phyloP scores from a whole-genome alignment of 495 filamentous ascomycete genomes.

The Amphirosellinia nigrospora region DNA sequence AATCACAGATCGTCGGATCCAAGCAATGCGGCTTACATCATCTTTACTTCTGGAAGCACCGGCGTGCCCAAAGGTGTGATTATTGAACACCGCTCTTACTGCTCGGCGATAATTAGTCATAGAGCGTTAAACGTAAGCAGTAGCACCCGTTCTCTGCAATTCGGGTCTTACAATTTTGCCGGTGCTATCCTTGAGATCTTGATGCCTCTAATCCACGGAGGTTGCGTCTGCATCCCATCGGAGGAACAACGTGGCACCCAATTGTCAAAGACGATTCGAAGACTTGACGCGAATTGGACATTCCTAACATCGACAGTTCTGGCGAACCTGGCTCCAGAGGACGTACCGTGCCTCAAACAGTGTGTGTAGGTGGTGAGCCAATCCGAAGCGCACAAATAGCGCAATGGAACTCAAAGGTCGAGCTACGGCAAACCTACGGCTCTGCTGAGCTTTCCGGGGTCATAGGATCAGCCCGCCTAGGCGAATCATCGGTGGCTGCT shows the following conservation, averaged over 20 bases:
- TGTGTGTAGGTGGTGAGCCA: conserved; percentile 39
- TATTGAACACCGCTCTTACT: conserved; percentile 33
- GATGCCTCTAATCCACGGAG: not conserved
- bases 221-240: not conserved
- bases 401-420: not conserved
- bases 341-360: conserved; percentile 34
- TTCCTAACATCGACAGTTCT: not conserved
- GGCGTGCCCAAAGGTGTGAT: conserved; percentile 31
- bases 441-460: conserved; percentile 18
- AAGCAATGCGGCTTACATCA: not conserved
- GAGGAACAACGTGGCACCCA: conserved; percentile 7
- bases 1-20: not conserved
- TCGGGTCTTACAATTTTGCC: not conserved
- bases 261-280: not conserved
- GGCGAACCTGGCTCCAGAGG: conserved; percentile 30
- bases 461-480: conserved; percentile 24
- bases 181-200: not conserved
- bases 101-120: not conserved
- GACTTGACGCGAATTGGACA: not conserved
- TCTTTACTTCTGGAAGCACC: conserved; percentile 4
- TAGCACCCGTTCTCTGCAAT: not conserved
- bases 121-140: conserved; percentile 43
- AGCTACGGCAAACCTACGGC: conserved; percentile 11
- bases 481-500: conserved; percentile 41
- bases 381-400: not conserved